These are phyloP conservation scores for Starmerella asiatica DNA, from an alignment of 805 yeast genomes.

Conservation along the genomic window DNA sequence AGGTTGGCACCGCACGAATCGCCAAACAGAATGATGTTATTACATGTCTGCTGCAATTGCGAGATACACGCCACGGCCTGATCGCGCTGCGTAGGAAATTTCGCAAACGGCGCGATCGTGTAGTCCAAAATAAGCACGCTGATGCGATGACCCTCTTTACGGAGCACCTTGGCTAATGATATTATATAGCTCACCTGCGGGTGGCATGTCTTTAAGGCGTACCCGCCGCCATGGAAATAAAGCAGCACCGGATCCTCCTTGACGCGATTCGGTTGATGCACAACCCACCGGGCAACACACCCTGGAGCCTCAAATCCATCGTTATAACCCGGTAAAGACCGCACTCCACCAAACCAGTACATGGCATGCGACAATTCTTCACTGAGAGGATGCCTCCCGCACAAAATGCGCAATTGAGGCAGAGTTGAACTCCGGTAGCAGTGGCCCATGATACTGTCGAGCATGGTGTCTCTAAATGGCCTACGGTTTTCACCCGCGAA, in stretches of 20 bases:
- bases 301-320: conserved; percentile 7
- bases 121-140: conserved; percentile 24
- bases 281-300: conserved; percentile 21
- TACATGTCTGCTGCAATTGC: conserved; percentile 15
- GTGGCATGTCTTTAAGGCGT: conserved; percentile 15
- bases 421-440: conserved; percentile 15
- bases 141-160: conserved; percentile 1
- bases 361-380: conserved; percentile 7
- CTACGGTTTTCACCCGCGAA: conserved; percentile 6
- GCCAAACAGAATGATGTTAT: conserved; percentile 22
- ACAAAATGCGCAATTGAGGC: conserved; percentile 18
- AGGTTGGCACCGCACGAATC: conserved; percentile 29
- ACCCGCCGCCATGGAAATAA: conserved; percentile 24
- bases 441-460: conserved; percentile 16
- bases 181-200: conserved; percentile 17
- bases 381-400: conserved; percentile 16
- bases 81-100: conserved; percentile 23
- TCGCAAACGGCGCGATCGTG: conserved; percentile 20
- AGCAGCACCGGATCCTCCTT: conserved; percentile 21
- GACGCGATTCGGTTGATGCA: conserved; percentile 17
- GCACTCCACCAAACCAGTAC: conserved; percentile 2
- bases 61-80: conserved; percentile 19
- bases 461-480: conserved; percentile 5
- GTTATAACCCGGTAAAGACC: conserved; percentile 13
- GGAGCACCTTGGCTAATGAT: conserved; percentile 7